A percentile compares a stretch with the other conserved stretches of the same genome.
These are phyloP conservation scores for Annona squamosa DNA, from an alignment of 164 flowering plant genomes.

Conservation along the genomic window DNA sequence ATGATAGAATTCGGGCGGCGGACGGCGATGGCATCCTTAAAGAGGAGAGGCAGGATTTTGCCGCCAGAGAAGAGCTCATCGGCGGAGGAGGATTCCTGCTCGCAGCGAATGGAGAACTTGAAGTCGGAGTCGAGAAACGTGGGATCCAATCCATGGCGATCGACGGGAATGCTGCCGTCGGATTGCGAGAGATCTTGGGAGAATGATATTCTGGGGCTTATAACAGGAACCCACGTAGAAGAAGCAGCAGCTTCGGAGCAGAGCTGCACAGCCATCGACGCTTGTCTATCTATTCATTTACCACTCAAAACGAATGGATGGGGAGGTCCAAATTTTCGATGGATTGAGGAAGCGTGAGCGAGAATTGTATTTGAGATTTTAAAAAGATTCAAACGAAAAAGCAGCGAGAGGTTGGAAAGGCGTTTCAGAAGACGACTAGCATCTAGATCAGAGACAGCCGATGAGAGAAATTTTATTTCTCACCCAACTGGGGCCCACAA, in stretches of 20 bases:
- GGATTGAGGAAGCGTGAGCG: background rate
- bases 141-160: conserved; percentile 24
- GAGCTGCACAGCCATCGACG: conserved; percentile 50
- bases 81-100: conserved; percentile 42
- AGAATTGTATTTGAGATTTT: background rate
- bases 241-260: conserved; percentile 40
- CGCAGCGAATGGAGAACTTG: conserved; percentile 41
- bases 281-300: background rate
- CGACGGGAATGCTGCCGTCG: conserved; percentile 15
- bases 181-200: conserved; percentile 52
- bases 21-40: conserved; percentile 19
- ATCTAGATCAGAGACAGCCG: background rate
- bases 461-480: too few relatives aligned
- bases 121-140: conserved; percentile 42
- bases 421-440: background rate
- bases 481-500: background rate
- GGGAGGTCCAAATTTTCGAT: background rate
- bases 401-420: background rate
- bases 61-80: conserved; percentile 79
- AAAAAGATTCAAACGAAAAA: background rate
- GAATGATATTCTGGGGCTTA: conserved; percentile 75
- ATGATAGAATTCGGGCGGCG: background rate
- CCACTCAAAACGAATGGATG: background rate
- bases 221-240: conserved; percentile 16
- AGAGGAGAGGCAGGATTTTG: conserved; percentile 46